Conservation (phyloP, 176 grass and related monocot species). For the Lolium perenne region DNA sequence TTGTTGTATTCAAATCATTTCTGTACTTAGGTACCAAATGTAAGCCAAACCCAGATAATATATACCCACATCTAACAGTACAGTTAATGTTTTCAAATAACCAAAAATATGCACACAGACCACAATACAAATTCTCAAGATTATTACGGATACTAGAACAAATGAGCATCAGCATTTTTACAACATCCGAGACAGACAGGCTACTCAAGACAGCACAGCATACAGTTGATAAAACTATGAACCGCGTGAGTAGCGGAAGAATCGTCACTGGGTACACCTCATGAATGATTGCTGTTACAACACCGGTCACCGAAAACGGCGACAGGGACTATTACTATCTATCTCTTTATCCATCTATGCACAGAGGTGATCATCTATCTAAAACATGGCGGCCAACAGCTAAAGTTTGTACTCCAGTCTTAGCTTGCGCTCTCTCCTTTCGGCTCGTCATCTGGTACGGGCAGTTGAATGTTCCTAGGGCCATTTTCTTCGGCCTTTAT, state of each 20-base stretch:
- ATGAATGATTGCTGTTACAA: constrained; percentile 47
- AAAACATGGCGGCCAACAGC: not conserved
- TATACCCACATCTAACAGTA: too few relatives aligned
- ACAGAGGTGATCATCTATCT: constrained; percentile 43
- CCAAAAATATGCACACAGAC: not conserved
- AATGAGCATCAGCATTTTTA: not conserved
- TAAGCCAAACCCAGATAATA: too few relatives aligned
- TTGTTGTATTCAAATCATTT: too few relatives aligned
- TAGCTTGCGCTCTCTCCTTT: constrained; percentile 29
- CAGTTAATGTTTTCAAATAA: not conserved
- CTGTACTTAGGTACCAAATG: too few relatives aligned
- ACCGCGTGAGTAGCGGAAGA: constrained; percentile 25
- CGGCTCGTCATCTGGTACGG: constrained; percentile 11
- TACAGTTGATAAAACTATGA: constrained; percentile 41
- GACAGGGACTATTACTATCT: constrained; percentile 30
- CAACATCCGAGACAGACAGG: not conserved
- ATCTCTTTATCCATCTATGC: constrained; percentile 38
- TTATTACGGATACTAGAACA: constrained; percentile 5
- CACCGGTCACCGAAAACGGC: constrained; percentile 31
- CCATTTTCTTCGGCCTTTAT: constrained; percentile 21
- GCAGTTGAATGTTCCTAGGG: constrained; percentile 5
- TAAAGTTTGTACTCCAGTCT: not conserved
- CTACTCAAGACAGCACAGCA: constrained; percentile 22
- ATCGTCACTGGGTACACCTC: constrained; percentile 37
- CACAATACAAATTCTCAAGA: not conserved